A percentile compares a stretch with the other conserved stretches of the same genome.
These are phyloP conservation scores for Basidioascus undulatus DNA, from an alignment of 768 basidiomycete genomes.

Conservation along the genomic window DNA sequence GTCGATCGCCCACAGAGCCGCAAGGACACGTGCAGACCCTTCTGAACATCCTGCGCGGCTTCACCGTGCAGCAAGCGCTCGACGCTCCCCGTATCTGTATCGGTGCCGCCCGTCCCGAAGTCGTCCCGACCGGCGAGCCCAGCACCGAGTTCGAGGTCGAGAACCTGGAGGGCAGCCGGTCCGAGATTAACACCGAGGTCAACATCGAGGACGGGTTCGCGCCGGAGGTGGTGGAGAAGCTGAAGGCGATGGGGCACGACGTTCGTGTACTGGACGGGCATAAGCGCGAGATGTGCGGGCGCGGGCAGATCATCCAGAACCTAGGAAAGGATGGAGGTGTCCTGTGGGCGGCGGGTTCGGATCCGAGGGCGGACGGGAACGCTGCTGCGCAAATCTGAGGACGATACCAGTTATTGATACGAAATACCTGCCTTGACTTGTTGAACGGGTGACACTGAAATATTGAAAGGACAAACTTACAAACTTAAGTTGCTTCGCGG, in stretches of 20 bases:
- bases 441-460: no score
- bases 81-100: slow-evolving; percentile 95
- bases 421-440: no score
- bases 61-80: slow-evolving; percentile 63
- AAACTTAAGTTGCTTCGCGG: no score
- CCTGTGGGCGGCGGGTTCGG: slow-evolving; percentile 92
- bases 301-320: slow-evolving; percentile 77
- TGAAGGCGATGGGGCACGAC: slow-evolving; percentile 75
- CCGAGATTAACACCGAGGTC: slow-evolving; percentile 52
- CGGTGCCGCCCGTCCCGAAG: slow-evolving; percentile 49
- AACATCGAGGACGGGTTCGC: slow-evolving; percentile 66
- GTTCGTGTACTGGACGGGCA: slow-evolving; percentile 16
- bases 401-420: no score
- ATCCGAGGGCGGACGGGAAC: slow-evolving; percentile 68
- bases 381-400: slow-evolving; percentile 57
- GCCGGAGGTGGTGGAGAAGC: slow-evolving; percentile 32
- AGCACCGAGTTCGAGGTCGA: neutral
- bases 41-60: slow-evolving; percentile 43
- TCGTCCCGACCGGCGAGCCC: neutral
- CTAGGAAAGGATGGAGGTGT: slow-evolving; percentile 29
- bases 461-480: no score
- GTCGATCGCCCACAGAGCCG: slow-evolving; percentile 47
- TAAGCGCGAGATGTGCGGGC: slow-evolving; percentile 33
- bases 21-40: slow-evolving; percentile 86
- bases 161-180: neutral